These are phyloP conservation scores for Phialophora chinensis DNA, from an alignment of 2,329 filamentous ascomycete genomes.

Conservation along the genomic window DNA sequence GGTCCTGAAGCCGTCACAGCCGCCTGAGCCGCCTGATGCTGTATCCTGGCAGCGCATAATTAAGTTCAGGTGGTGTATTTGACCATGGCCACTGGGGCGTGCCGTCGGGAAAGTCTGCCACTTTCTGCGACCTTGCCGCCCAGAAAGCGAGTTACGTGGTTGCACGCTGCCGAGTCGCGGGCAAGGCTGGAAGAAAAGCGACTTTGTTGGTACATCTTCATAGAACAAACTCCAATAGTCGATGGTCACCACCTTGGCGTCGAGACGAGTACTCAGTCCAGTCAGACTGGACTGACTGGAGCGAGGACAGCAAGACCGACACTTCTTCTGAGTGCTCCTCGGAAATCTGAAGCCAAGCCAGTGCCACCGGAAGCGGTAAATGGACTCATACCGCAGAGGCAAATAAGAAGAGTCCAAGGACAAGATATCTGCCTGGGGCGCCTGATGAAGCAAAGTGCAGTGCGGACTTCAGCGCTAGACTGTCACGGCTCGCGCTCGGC, in stretches of 20 bases:
- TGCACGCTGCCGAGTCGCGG: no score
- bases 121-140: neutral
- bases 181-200: neutral
- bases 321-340: neutral
- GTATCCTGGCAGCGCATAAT: neutral
- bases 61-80: neutral
- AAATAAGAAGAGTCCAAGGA: neutral
- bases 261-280: neutral
- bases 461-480: conserved; percentile 19
- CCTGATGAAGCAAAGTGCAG: conserved; percentile 6
- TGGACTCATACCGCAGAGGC: neutral
- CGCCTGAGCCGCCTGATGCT: neutral
- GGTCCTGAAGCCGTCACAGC: neutral
- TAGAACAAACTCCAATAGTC: neutral
- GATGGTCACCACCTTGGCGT: neutral
- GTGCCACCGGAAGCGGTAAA: neutral
- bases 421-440: neutral
- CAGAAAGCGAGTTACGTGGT: neutral
- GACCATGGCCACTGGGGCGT: no score
- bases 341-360: neutral
- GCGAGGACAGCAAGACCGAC: neutral
- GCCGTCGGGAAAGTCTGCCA: neutral
- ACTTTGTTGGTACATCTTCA: neutral
- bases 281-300: neutral
- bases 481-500: conserved; percentile 7